Conservation (phyloP, 495 filamentous ascomycete genomes). For the Neurospora sp. region DNA sequence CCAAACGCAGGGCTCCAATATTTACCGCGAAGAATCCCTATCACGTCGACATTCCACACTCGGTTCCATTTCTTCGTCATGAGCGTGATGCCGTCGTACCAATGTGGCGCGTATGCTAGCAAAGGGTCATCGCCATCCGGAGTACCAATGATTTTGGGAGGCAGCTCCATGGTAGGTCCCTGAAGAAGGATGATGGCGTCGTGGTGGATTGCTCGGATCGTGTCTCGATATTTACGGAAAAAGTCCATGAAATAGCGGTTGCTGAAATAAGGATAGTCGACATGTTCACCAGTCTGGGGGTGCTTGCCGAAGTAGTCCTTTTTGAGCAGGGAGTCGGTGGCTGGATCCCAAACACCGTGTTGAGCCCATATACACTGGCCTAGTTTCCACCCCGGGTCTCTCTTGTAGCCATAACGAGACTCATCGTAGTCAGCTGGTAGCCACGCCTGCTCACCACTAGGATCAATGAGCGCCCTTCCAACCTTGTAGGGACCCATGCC, state of each 20-base stretch:
- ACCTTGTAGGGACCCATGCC: constrained; percentile 85
- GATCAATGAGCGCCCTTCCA: constrained; percentile 74
- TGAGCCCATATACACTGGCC: constrained; percentile 96
- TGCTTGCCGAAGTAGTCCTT: constrained; percentile 84
- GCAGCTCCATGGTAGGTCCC: constrained; percentile 83
- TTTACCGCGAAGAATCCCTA: constrained; percentile 80
- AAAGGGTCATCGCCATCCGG: constrained; percentile 71
- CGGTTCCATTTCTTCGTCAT: constrained; percentile 99
- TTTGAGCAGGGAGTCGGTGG: constrained; percentile 61
- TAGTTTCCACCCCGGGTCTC: constrained; percentile 80
- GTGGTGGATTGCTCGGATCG: constrained; percentile 65
- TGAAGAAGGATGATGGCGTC: constrained; percentile 84
- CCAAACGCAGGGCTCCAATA: constrained; percentile 84
- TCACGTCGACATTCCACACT: constrained; percentile 91
- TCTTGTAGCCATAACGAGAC: constrained; percentile 77
- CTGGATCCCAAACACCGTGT: constrained; percentile 89
- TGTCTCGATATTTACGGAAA: constrained; percentile 64
- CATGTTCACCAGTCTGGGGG: constrained; percentile 54
- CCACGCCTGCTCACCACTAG: constrained; percentile 79
- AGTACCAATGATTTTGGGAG: constrained; percentile 79
- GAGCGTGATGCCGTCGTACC: constrained; percentile 91
- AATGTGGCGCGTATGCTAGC: constrained; percentile 90
- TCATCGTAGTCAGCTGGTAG: constrained; percentile 73
- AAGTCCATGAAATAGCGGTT: constrained; percentile 82
- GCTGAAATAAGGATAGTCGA: constrained; percentile 79